Evolutionary conservation across 805 yeast genomes (phyloP).

Genomic region (Ogataea ganodermae): DNA sequence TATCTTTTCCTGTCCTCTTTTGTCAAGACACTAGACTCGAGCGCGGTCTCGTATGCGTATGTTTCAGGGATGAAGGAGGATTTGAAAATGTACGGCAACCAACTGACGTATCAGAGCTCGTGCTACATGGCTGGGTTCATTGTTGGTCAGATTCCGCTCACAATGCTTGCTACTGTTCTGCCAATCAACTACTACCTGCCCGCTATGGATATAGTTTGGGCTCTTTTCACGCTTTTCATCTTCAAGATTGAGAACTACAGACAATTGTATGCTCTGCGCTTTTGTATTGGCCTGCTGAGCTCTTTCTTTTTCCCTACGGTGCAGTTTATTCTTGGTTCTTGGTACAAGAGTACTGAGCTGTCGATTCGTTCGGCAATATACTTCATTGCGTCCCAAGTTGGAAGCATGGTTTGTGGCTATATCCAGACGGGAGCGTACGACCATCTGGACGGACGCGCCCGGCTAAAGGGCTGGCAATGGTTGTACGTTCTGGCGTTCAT

Average conservation of each 20-base stretch:
- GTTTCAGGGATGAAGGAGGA: conserved; percentile 64
- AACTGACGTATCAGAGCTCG: conserved; percentile 57
- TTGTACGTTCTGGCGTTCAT: conserved; percentile 62
- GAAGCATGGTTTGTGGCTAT: conserved; percentile 59
- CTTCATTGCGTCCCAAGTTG: conserved; percentile 62
- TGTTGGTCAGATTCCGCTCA: conserved; percentile 62
- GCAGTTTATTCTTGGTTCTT: conserved; percentile 47
- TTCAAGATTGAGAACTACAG: conserved; percentile 15
- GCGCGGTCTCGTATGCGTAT: conserved; percentile 64
- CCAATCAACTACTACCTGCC: conserved; percentile 18
- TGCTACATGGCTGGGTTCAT: conserved; percentile 59
- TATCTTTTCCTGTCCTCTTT: conserved; percentile 52
- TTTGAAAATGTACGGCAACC: conserved; percentile 60
- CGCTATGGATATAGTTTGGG: conserved; percentile 25
- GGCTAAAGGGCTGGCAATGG: conserved; percentile 69
- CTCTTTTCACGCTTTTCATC: conserved; percentile 26
- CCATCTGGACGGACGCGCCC: conserved; percentile 47
- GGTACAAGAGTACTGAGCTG: conserved; percentile 55
- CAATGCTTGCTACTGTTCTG: conserved; percentile 38
- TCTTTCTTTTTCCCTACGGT: conserved; percentile 47
- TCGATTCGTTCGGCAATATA: conserved; percentile 60
- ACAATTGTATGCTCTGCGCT: conserved; percentile 54
- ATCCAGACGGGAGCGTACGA: conserved; percentile 55
- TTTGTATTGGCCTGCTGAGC: conserved; percentile 60
- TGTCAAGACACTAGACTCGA: conserved; percentile 65